Base-by-base conservation (phyloP, 2,329 filamentous ascomycete species). In the Nemania bipapillata region DNA sequence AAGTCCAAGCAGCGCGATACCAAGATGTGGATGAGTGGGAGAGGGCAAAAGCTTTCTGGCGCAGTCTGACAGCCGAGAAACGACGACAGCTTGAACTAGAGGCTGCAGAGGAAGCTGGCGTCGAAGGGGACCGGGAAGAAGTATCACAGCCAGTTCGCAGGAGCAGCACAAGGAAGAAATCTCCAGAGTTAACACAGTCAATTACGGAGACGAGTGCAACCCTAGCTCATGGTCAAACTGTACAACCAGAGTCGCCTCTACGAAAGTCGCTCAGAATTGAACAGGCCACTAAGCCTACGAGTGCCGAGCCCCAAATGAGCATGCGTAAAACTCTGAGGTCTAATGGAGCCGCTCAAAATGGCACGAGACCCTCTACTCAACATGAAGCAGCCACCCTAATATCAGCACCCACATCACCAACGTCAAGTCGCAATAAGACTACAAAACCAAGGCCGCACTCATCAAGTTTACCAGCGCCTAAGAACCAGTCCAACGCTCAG, bases 21-120 rank as follows among this genome's bases (percentile, higher is more conserved):
- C 63, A 40, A 57, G 63, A 70, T 42, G 66, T 66, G n/a, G 81
- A 84, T 68, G 87, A 91, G 63, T 93, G 91, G 92, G 87, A 89
- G 69, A 84, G 86, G 61, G 87, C 90, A 17, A 91, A 91, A 74
- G 82, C 86, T 0, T 92, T 91, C 74, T 93, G 91, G 91, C 89
- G 86, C 69, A 87, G 87, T 59, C 79, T 93, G 6, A 89, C 86
- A 7, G 82, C 84, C 1, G 86, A 91, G 35, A 88, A 90, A 75
- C 86, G 89, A 50, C 86, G 86, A 6, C 86, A 89, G 74, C 83
- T 91, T 35, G 88, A 90, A 74, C 81, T 80, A 3, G 88, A 90
- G 66, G 86, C 86, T 1, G 77, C 85, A 55, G 84, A 87, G 65
- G 84, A 88, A 53, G 85, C 83, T 1, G 86, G 81, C 9, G 79